Base-by-base conservation (phyloP, 805 yeast species). In the Candida namnaoensis region DNA sequence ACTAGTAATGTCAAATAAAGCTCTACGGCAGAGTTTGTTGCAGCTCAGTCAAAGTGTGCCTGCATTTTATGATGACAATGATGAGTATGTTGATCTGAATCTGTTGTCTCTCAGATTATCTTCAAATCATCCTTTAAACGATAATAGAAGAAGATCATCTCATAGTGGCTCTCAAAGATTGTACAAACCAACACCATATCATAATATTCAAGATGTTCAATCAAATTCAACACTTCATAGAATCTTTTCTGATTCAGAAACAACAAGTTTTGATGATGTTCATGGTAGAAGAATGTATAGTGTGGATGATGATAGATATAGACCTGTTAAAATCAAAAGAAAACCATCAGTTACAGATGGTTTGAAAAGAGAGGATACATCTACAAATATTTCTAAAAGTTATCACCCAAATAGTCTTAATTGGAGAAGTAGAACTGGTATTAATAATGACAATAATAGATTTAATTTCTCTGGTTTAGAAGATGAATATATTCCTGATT, bases 401-500 rank as follows among this genome's bases (percentile, higher is more conserved):
- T 30, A 30, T 24, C 30, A 27, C 5, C 12, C 19, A 5, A 35
- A 24, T 10, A n/a, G 40, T 24, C 38, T 23, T 36, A 35, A 40
- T 38, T 19, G 19, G 19, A 3, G 3, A 19, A 19, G 19, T 3
- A 19, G 3, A 19, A 3, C 3, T 19, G 19, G 19, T 19, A 19
- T 19, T 19, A 19, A 19, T 19, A 3, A 19, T 19, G 19, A 19
- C 19, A 19, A 19, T 3, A 19, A 19, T 19, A 19, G 19, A 19
- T 19, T 13, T 40, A 43, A 36, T 25, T 47, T 38, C 28, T 41
- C 40, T 39, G 88, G 87, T 1, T 64, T 82, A 48, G 82, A 79
- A 51, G 91, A 83, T 56, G 93, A 85, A 53, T 84, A 83, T 51
- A 72, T 85, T 13, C 91, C 91, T 0, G 85, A 81, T 38, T 64